phyloP scores from a whole-genome alignment of 2,329 filamentous ascomycete genomes.

The Plenodomus lindquistii region DNA sequence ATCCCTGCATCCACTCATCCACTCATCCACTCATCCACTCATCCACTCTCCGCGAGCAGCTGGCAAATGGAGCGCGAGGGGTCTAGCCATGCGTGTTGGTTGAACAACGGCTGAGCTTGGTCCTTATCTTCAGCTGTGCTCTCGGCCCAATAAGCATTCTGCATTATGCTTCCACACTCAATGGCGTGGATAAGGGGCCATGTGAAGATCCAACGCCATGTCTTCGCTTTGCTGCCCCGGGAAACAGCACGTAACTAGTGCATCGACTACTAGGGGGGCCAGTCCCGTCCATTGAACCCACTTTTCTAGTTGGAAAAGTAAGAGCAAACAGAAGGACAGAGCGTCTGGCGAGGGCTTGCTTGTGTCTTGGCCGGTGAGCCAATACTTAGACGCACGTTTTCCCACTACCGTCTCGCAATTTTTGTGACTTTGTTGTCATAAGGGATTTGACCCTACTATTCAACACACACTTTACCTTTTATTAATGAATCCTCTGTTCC shows the following conservation, averaged over 20 bases:
- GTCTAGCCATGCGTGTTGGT: not conserved
- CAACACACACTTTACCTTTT: constrained; percentile 6
- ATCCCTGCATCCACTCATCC: not conserved
- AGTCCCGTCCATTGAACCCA: not conserved
- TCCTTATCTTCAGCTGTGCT: not conserved
- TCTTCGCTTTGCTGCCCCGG: constrained; percentile 2
- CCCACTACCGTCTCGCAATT: constrained; percentile 23
- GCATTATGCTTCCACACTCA: constrained; percentile 4
- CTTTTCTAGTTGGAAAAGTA: not conserved
- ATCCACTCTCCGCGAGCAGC: too few species aligned
- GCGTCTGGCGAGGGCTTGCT: not conserved
- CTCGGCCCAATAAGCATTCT: constrained; percentile 1
- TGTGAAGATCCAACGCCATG: constrained; percentile 17
- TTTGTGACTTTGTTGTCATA: constrained; percentile 6
- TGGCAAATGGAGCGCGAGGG: not conserved
- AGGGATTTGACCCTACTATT: constrained; percentile 1
- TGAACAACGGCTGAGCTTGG: not conserved
- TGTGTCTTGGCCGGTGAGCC: constrained; percentile 29
- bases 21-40: not conserved
- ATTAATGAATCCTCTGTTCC: constrained; percentile 18
- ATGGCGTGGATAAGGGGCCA: constrained; percentile 11
- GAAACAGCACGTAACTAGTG: not conserved
- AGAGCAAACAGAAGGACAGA: not conserved
- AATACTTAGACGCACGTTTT: constrained; percentile 42
- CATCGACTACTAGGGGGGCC: not conserved